These are phyloP conservation scores for Symbiodinium pilosum DNA, from an alignment of 73 alveolate species.

Conservation along the genomic window DNA sequence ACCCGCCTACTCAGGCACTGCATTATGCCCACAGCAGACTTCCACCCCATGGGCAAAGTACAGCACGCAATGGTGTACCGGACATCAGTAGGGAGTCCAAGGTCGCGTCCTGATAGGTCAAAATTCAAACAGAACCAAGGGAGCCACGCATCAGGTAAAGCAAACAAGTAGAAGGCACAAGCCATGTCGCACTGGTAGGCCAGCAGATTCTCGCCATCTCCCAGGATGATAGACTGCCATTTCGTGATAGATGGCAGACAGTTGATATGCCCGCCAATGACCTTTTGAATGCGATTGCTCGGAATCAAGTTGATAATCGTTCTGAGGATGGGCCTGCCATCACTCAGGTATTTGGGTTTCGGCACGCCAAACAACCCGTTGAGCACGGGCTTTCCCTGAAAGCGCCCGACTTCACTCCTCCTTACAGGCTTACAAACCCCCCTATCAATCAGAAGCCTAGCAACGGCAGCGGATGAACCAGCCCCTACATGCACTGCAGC, in stretches of 20 bases:
- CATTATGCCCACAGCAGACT: not conserved
- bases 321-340: not conserved
- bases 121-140: not conserved
- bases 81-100: not conserved
- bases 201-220: not conserved
- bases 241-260: not conserved
- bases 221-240: not conserved
- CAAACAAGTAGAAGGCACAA: not conserved
- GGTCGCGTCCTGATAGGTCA: not conserved
- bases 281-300: not conserved
- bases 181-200: conserved; percentile 15
- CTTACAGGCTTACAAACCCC: not conserved
- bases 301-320: conserved; percentile 16
- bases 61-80: not conserved
- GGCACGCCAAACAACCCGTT: conserved; percentile 37
- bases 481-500: not conserved
- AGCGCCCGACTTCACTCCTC: not conserved
- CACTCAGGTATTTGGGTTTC: not conserved
- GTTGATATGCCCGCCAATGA: not conserved
- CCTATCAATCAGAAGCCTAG: not conserved
- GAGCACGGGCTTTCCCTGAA: not conserved
- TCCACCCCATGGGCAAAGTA: conserved; percentile 22
- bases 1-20: not conserved
- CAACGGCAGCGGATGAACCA: not conserved
- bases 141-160: not conserved